A percentile compares a stretch with the other conserved stretches of the same genome.
These are phyloP conservation scores for Phytophthora uliginosa DNA, from an alignment of 352 stramenopile genomes.

Conservation along the genomic window DNA sequence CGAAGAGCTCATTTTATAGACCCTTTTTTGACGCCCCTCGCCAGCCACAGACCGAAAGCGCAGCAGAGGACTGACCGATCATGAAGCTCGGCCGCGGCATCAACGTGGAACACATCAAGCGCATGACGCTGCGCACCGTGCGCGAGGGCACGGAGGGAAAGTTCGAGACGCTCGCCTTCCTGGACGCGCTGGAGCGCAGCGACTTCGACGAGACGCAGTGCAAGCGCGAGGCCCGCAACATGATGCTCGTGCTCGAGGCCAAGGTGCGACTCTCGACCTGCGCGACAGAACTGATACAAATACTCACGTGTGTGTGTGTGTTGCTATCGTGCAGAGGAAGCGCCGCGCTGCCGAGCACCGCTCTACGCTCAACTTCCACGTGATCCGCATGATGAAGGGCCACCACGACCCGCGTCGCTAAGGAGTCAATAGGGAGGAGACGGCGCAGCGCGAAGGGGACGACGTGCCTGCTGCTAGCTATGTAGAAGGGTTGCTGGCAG, in stretches of 20 bases:
- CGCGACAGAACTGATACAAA: background rate
- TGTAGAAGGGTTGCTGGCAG: slow-evolving; percentile 12
- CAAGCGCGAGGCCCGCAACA: slow-evolving; percentile 84
- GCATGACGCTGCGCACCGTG: slow-evolving; percentile 91
- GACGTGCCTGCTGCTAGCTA: background rate
- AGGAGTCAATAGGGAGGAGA: slow-evolving; percentile 11
- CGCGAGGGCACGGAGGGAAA: slow-evolving; percentile 84
- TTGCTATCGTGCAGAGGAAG: slow-evolving; percentile 45
- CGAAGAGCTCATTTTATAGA: slow-evolving; percentile 1
- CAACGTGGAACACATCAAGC: slow-evolving; percentile 91
- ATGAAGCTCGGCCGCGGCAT: slow-evolving; percentile 89
- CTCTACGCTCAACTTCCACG: slow-evolving; percentile 90
- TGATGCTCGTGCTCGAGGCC: slow-evolving; percentile 80
- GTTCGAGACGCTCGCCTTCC: slow-evolving; percentile 86
- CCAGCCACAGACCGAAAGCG: slow-evolving; percentile 24
- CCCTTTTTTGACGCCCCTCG: slow-evolving; percentile 7
- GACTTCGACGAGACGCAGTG: slow-evolving; percentile 89
- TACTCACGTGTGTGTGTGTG: background rate
- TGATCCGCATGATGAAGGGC: slow-evolving; percentile 90
- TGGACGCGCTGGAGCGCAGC: slow-evolving; percentile 82
- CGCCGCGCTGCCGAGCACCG: slow-evolving; percentile 76
- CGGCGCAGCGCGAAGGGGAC: background rate
- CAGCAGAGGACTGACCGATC: slow-evolving; percentile 14
- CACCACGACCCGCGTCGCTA: slow-evolving; percentile 48
- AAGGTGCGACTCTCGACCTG: slow-evolving; percentile 45